phyloP scores from a whole-genome alignment of 345 rosid species.

The Hibiscus trionum region DNA sequence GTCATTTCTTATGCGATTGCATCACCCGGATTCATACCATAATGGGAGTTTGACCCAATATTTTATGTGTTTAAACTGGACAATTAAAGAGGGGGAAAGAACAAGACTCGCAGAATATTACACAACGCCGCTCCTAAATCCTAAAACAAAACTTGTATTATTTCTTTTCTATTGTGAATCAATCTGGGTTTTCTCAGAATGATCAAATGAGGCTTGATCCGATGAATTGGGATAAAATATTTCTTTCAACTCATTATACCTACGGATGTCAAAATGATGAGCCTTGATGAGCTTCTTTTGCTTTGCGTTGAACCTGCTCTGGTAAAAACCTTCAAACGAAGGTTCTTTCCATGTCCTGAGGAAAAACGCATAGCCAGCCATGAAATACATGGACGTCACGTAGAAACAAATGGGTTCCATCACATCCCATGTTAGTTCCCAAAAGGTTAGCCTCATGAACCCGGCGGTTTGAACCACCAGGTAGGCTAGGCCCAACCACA shows the following conservation, averaged over 20 bases:
- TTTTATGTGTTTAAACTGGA: too few relatives aligned
- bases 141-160: constrained; percentile 13
- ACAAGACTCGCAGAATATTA: not conserved
- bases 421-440: constrained; percentile 99
- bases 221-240: constrained; percentile 23
- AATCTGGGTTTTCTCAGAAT: constrained; percentile 8
- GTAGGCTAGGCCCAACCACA: constrained; percentile 66
- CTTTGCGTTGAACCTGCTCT: constrained; percentile 55
- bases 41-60: not conserved
- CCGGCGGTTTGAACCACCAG: constrained; percentile 65
- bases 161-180: not conserved
- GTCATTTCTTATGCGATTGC: not conserved
- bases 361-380: constrained; percentile 73
- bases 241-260: constrained; percentile 52
- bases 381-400: constrained; percentile 57
- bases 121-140: constrained; percentile 18
- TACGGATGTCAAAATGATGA: constrained; percentile 39
- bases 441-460: constrained; percentile 91
- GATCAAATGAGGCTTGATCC: constrained; percentile 4
- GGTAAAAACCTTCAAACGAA: constrained; percentile 78
- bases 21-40: too few relatives aligned
- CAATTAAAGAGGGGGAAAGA: too few relatives aligned
- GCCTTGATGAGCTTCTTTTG: constrained; percentile 48
- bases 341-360: constrained; percentile 81
- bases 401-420: constrained; percentile 98